Base-by-base conservation (phyloP, 1,284 basidiomycete genomes). In the Gomphus sp. region DNA sequence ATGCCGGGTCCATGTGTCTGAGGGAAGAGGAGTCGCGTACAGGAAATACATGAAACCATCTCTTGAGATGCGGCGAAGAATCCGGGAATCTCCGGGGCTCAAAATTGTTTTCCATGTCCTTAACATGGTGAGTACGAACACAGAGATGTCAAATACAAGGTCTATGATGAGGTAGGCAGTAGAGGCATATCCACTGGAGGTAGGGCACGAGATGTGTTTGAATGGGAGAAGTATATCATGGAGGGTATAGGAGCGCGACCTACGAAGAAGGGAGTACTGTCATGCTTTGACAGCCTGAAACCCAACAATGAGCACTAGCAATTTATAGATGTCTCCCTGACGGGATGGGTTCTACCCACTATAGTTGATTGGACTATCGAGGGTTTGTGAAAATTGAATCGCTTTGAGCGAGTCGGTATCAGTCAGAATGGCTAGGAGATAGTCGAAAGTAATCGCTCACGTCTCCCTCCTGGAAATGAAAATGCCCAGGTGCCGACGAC, bases 381-480 rank as follows among this genome's bases (percentile, higher is more conserved):
- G 28, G 18, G 14, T 7, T 51, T 48, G 47, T n/a, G n/a, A 4
- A 12, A 58, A 39, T 39, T 33, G 47, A 34, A 51, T 12, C 28
- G n/a, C 56, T 58, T 9, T 18, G 31, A 18, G 8, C 14, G 18
- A 51, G 28, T 3, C 11, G 37, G 8, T 36, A 14, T n/a, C 9
- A 12, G 11, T 39, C 22, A n/a, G 4, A 33, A 28, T 28, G 14
- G 4, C 44, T 56, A 47, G 31, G 9, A 10, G 18, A 8, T 8
- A 31, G 18, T 22, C 9, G n/a, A 39, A 57, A 18, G 14, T 28
- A 14, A 33, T 16, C 9, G 36, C 56, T 28, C 18, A 58, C 56
- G n/a, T 37, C 56, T 36, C 9, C 56, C 45, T 16, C 56, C 47
- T 31, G 56, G 56, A 37, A 22, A 51, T 25, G 56, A 58, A 10